These are phyloP conservation scores for Lupinus albus DNA, from an alignment of 306 rosid genomes.

Conservation along the genomic window DNA sequence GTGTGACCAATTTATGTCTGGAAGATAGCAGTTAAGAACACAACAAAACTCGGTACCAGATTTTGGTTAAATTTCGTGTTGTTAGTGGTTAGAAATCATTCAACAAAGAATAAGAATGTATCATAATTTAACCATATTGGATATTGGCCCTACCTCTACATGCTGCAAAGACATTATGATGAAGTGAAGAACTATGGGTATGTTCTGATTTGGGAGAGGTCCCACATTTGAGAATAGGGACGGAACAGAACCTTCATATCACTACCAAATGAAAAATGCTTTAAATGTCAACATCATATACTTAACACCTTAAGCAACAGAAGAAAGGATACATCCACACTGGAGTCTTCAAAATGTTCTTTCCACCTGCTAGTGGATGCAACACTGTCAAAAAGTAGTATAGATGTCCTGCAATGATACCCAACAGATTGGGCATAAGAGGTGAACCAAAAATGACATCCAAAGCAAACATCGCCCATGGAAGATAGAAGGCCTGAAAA, in stretches of 20 bases:
- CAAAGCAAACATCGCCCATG: conserved; percentile 95
- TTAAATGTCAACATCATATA: conserved; percentile 15
- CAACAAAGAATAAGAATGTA: conserved; percentile 4
- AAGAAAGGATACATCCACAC: conserved; percentile 89
- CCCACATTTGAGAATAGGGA: too few relatives aligned
- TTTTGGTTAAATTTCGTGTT: conserved; percentile 15
- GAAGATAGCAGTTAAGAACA: conserved; percentile 51
- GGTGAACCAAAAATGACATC: conserved; percentile 88
- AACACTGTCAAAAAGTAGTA: conserved; percentile 93
- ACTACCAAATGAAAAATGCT: conserved; percentile 13
- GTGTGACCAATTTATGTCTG: conserved; percentile 73
- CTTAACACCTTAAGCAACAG: conserved; percentile 28
- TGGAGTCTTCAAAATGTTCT: conserved; percentile 76
- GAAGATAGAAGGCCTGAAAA: conserved; percentile 94
- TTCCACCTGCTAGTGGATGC: conserved; percentile 93
- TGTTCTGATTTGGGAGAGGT: not conserved
- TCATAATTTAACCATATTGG: not conserved
- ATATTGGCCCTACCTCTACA: not conserved
- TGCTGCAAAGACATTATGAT: conserved; percentile 27
- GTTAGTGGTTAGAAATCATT: conserved; percentile 18
- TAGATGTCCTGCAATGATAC: conserved; percentile 93
- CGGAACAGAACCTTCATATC: not conserved
- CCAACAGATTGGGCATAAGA: conserved; percentile 69
- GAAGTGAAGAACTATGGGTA: conserved; percentile 12
- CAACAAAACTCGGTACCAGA: conserved; percentile 34